Base-by-base conservation (phyloP, 148 eudicot genomes). In the Limonium bicolor region DNA sequence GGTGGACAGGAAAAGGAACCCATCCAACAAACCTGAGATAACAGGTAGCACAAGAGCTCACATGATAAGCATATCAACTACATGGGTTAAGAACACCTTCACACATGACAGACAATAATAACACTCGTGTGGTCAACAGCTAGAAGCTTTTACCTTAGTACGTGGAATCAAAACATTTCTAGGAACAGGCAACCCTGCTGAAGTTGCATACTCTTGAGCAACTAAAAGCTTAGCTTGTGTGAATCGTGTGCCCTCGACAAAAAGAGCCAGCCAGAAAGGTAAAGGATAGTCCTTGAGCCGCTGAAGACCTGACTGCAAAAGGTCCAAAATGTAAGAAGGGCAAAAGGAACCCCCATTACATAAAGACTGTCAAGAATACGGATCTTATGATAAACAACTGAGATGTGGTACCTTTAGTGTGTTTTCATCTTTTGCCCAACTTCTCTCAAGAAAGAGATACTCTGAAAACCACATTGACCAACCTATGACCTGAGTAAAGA, bases 401-500 rank as follows among this genome's bases (percentile, higher is more conserved):
- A 40, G 55, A 8, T 7, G 10, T n/a, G 10, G 12, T 29, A 79
- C 94, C 85, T 82, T 71, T 28, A 87, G 31, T 43, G 76, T 78
- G 46, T 46, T 56, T 50, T 82, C 88, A 71, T 87, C 96, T 51
- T 74, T 82, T 48, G 80, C 77, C 96, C 96, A 87, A 61, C 63
- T 82, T 69, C 94, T 76, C 57, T 82, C 90, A 35, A 87, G 74
- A 59, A 82, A 87, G 48, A 87, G 63, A 63, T 68, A 82, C 66
- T 74, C 96, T 48, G 88, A 76, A 61, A 87, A 87, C 85, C 94
- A 87, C 96, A 87, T 87, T 24, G 94, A 82, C 96, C 96, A 87
- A 40, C 96, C 96, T 36, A 87, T 61, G n/a, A 82, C 94, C 96
- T 87, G 78, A 7, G 3, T 60, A 54, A n/a, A n/a, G n/a, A n/a